Evolutionary conservation across 495 filamentous ascomycete genomes (phyloP).

Genomic region (Hyaloscypha bicolor): DNA sequence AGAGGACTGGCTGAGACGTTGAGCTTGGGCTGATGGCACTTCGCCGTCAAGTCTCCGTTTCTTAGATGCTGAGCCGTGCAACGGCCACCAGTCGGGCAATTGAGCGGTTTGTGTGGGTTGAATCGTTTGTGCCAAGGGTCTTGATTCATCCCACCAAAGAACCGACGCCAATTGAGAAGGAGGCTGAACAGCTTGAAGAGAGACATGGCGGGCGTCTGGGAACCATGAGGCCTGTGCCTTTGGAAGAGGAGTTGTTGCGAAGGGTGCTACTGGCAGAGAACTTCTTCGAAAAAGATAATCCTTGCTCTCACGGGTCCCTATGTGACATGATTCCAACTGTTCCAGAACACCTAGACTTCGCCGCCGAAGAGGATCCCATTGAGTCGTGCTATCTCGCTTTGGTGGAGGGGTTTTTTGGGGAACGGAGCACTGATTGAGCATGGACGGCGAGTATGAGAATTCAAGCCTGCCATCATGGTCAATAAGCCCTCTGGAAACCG

Average conservation of each 20-base stretch:
- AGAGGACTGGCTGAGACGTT: constrained; percentile 8
- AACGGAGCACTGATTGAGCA: constrained; percentile 6
- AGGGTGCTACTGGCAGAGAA: constrained; percentile 38
- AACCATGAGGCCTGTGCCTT: background rate
- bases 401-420: background rate
- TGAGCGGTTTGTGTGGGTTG: background rate
- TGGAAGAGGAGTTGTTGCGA: background rate
- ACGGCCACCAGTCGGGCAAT: constrained; percentile 26
- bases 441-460: constrained; percentile 14
- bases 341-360: constrained; percentile 41
- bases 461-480: constrained; percentile 13
- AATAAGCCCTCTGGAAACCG: background rate
- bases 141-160: constrained; percentile 2
- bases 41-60: constrained; percentile 24
- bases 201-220: background rate
- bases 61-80: constrained; percentile 22
- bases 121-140: background rate
- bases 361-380: constrained; percentile 28
- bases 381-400: background rate
- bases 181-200: background rate
- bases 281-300: constrained; percentile 32
- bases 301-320: constrained; percentile 30
- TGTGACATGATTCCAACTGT: constrained; percentile 27
- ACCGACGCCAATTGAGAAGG: background rate
- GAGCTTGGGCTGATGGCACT: background rate